Evolutionary conservation across 768 basidiomycete genomes (phyloP).

Genomic region (Ephemerocybe angulata): DNA sequence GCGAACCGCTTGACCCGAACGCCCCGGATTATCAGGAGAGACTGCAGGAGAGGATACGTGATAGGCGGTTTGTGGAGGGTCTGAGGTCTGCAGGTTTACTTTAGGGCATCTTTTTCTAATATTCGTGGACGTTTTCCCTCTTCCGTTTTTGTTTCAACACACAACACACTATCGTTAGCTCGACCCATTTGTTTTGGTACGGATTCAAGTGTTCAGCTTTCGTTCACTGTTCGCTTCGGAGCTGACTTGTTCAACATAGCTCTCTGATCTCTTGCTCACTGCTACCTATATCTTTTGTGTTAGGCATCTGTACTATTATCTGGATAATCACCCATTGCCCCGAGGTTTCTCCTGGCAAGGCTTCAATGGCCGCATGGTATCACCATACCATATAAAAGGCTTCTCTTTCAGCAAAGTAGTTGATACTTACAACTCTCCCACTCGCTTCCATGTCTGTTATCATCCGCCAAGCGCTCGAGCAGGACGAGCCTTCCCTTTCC

Average conservation of each 20-base stretch:
- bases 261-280: too few relatives aligned
- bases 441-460: constrained; percentile 34
- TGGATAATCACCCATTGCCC: background rate
- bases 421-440: background rate
- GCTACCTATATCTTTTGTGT: too few relatives aligned
- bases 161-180: background rate
- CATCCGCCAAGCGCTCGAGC: constrained; percentile 54
- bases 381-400: too few relatives aligned
- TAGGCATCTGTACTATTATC: background rate
- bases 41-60: constrained; percentile 44
- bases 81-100: constrained; percentile 64
- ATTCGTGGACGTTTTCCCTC: background rate
- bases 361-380: background rate
- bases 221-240: too few relatives aligned
- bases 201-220: background rate
- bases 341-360: background rate
- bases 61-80: constrained; percentile 55
- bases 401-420: too few relatives aligned
- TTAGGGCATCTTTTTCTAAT: constrained; percentile 20
- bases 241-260: too few relatives aligned
- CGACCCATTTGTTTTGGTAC: background rate
- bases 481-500: constrained; percentile 57
- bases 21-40: constrained; percentile 44
- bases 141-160: background rate
- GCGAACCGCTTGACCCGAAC: constrained; percentile 22